Conservation (phyloP, 805 yeast species). For the Diddensiella santjacobensis region DNA sequence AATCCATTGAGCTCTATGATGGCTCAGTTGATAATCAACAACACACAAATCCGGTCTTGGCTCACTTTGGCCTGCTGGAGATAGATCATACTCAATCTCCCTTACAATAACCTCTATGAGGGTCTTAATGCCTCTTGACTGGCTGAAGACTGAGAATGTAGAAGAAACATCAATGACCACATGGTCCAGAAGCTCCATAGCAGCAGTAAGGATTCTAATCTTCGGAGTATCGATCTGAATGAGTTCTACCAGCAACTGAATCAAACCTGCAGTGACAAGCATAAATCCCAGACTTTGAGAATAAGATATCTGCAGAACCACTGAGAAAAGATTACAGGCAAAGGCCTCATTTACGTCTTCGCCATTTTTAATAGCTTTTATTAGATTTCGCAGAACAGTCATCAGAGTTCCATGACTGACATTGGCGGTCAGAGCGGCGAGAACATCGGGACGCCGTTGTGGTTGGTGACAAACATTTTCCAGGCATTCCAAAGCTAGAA, state of each 20-base stretch:
- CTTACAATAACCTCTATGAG: constrained; percentile 57
- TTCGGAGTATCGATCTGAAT: constrained; percentile 49
- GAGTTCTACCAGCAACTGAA: constrained; percentile 61
- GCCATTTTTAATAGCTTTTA: constrained; percentile 45
- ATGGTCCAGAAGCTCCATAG: constrained; percentile 53
- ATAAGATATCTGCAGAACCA: constrained; percentile 54
- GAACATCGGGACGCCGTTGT: constrained; percentile 70
- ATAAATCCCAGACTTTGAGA: constrained; percentile 38
- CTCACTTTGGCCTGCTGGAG: constrained; percentile 14
- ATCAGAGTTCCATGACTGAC: constrained; percentile 80
- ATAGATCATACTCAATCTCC: constrained; percentile 61
- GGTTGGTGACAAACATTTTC: constrained; percentile 65
- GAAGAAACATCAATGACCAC: constrained; percentile 37
- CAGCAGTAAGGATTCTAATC: constrained; percentile 59
- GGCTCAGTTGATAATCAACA: constrained; percentile 35
- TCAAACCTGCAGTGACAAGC: constrained; percentile 70
- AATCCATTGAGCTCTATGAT: constrained; percentile 39
- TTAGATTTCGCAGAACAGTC: constrained; percentile 64
- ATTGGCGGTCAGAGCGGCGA: constrained; percentile 77
- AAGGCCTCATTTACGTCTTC: constrained; percentile 45
- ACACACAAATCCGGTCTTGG: constrained; percentile 47
- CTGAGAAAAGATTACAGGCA: constrained; percentile 49
- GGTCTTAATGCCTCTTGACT: constrained; percentile 59
- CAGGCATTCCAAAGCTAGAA: constrained; percentile 61
- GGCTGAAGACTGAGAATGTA: constrained; percentile 57